Base-by-base conservation (phyloP, 2,329 filamentous ascomycete genomes). In the Fusarium abutilonis region DNA sequence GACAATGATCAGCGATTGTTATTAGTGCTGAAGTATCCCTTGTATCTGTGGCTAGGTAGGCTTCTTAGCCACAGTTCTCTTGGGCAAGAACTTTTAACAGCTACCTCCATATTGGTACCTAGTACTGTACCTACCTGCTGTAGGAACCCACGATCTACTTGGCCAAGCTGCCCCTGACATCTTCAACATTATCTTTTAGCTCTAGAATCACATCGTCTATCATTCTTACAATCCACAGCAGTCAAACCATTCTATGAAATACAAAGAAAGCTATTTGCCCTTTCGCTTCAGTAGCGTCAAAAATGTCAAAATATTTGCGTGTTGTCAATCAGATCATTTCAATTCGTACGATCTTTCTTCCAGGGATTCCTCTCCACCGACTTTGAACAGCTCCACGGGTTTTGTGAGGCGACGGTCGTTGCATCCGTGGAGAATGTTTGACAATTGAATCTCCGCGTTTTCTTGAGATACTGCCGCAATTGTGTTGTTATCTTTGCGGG, bases 401-500 rank as follows among this genome's bases (percentile, higher is more conserved):
- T 45, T 23, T 13, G 15, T 44, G 36, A 21, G 34, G 36, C 13
- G 17, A 19, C 17, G 21, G 8, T 38, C 36, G 17, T 21, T 21
- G 49, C 41, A 36, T 53, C 44, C 47, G 54, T 60, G 41, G 49
- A 60, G 32, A 54, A 38, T 32, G 39, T 10, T 56, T 41, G 31
- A 42, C 38, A 35, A 23, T 9, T 45, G 38, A 46, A 63, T 48
- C 42, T 46, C 39, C 39, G 35, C 23, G 46, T 44, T 40, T 49
- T n/a, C 10, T 19, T 11, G 26, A 26, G 32, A 52, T 23, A 38
- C n/a, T 34, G 21, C 15, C 31, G 31, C 34, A 19, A 28, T 17
- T 17, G 17, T 26, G 17, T 17, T 34, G 50, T 63, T 65, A 60
- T 65, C 58, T 66, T 36, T 50, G 54, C 49, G 46, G 53, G 46